These are phyloP conservation scores for Larix kaempferi DNA, from an alignment of 75 land plant genomes.

Conservation along the genomic window DNA sequence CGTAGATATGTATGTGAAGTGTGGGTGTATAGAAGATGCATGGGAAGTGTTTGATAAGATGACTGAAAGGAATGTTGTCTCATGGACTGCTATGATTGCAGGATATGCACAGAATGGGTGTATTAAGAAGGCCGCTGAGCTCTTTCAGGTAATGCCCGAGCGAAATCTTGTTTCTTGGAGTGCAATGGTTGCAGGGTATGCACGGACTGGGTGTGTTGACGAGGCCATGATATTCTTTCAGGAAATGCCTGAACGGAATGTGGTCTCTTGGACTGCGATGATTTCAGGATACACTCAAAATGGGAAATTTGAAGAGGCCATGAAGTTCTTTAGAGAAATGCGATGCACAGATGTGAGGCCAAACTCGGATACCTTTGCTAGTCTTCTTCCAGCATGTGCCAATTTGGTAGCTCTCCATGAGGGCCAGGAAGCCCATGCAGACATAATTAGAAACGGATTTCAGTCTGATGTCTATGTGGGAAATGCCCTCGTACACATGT, in stretches of 20 bases:
- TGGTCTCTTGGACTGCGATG: conserved; percentile 23
- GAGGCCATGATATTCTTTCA: too few species aligned
- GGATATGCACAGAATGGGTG: conserved; percentile 16
- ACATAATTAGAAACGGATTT: conserved; percentile 21
- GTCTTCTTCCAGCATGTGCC: conserved; percentile 25
- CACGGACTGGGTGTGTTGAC: too few species aligned
- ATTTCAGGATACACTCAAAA: conserved; percentile 22
- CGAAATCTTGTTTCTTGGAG: too few species aligned
- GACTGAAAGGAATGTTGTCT: conserved; percentile 12
- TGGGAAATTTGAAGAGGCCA: conserved; percentile 7
- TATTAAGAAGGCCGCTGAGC: conserved; percentile 1
- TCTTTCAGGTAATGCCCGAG: conserved; percentile 9
- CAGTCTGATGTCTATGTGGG: conserved; percentile 32
- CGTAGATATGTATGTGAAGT: conserved; percentile 9
- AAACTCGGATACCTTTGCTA: conserved; percentile 20
- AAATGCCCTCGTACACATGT: conserved; percentile 42
- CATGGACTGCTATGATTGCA: conserved; percentile 13
- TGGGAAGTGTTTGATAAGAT: neutral
- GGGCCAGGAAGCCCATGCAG: conserved; percentile 21
- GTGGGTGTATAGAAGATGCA: conserved; percentile 8
- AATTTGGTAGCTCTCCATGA: conserved; percentile 11
- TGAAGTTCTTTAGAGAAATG: conserved; percentile 19
- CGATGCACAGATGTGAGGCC: conserved; percentile 3
- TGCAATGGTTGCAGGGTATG: too few species aligned
- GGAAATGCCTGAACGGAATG: too few species aligned